Evolutionary conservation across 78 protist species (phyloP).

Genomic region (slime mould (Dictyostelium discoideum)): DNA sequence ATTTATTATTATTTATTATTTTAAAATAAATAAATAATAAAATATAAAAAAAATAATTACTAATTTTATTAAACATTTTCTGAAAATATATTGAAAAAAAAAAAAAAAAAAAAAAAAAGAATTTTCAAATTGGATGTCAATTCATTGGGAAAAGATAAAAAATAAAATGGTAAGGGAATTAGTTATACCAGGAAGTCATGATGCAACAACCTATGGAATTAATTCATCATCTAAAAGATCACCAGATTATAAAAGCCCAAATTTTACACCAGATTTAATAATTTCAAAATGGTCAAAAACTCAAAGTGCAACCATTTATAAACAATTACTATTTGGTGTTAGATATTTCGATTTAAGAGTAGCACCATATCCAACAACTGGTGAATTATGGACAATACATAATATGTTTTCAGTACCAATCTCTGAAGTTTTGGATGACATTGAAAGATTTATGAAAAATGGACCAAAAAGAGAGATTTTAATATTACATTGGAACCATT

Average conservation of each 20-base stretch:
- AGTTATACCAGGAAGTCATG: neutral
- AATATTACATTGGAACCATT: conserved; percentile 15
- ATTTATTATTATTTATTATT: too few species aligned
- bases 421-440: neutral
- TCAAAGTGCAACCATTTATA: conserved; percentile 6
- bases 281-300: conserved; percentile 22
- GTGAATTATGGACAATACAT: neutral
- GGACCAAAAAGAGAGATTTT: conserved; percentile 11
- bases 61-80: too few species aligned
- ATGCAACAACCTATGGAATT: conserved; percentile 14
- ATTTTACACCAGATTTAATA: neutral
- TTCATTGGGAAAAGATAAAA: conserved; percentile 13
- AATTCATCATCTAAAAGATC: neutral
- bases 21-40: too few species aligned
- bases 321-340: neutral
- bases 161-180: neutral
- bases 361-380: neutral
- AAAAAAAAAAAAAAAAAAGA: neutral
- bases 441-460: conserved; percentile 1
- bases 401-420: conserved; percentile 11
- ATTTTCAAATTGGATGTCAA: conserved; percentile 12
- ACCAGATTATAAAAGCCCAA: neutral
- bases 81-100: too few species aligned
- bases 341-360: conserved; percentile 19
- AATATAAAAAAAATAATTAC: too few species aligned